phyloP scores from a whole-genome alignment of 768 basidiomycete species.

The Russula virescens region DNA sequence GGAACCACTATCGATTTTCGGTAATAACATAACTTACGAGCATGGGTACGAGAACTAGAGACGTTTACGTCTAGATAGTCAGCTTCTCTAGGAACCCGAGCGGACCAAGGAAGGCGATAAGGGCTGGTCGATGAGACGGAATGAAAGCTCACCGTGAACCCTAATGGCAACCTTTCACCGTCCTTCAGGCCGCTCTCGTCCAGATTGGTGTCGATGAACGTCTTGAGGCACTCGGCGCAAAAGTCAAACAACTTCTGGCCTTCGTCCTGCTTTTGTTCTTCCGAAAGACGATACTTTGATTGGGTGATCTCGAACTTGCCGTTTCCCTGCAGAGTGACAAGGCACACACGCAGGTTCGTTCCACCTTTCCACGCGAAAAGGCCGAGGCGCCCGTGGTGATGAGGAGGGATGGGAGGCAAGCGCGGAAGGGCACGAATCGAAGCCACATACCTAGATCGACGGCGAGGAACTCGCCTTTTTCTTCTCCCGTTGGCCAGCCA shows the following conservation, averaged over 20 bases:
- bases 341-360: conserved; percentile 97
- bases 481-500: conserved; percentile 87
- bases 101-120: conserved; percentile 12
- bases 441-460: conserved; percentile 64
- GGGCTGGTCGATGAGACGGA: conserved; percentile 13
- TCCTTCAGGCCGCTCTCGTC: conserved; percentile 45
- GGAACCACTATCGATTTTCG: conserved; percentile 3
- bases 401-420: neutral
- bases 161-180: conserved; percentile 67
- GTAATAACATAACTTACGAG: conserved; percentile 48
- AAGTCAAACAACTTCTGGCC: conserved; percentile 96
- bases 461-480: conserved; percentile 86
- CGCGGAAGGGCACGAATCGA: conserved; percentile 8
- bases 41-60: conserved; percentile 91
- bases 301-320: conserved; percentile 98
- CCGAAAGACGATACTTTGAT: conserved; percentile 92
- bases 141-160: conserved; percentile 79
- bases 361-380: conserved; percentile 50
- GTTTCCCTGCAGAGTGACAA: conserved; percentile 84
- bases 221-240: conserved; percentile 88
- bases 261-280: conserved; percentile 98
- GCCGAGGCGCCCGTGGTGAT: neutral
- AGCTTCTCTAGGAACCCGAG: conserved; percentile 14
- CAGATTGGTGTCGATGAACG: conserved; percentile 75
- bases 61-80: conserved; percentile 17